Conservation (phyloP, 2,329 filamentous ascomycete genomes). For the Dryadomyces quercivorus region DNA sequence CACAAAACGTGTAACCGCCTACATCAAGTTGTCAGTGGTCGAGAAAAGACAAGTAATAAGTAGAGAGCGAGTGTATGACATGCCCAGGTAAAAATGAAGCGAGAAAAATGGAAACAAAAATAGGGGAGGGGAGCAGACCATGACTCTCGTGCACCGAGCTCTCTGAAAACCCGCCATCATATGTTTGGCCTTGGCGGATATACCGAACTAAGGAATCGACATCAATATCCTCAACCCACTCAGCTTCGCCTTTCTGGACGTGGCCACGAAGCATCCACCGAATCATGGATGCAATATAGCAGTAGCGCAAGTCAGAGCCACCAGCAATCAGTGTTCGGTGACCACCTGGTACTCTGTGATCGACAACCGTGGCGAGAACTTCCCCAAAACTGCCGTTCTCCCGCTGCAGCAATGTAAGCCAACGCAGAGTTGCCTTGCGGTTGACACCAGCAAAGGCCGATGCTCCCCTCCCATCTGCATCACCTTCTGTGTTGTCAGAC, state of each 20-base stretch:
- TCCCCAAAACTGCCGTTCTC: slow-evolving; percentile 87
- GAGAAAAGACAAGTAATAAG: neutral
- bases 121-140: slow-evolving; percentile 43
- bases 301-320: slow-evolving; percentile 75
- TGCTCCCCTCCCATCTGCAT: neutral
- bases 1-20: slow-evolving; percentile 90
- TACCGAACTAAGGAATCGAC: slow-evolving; percentile 57
- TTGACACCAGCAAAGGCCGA: slow-evolving; percentile 50
- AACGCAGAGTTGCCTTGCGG: slow-evolving; percentile 53
- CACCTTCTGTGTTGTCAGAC: slow-evolving; percentile 15
- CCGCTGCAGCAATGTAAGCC: slow-evolving; percentile 68
- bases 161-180: slow-evolving; percentile 77
- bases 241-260: slow-evolving; percentile 31
- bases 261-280: slow-evolving; percentile 69
- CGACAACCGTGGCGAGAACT: slow-evolving; percentile 41
- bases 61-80: neutral
- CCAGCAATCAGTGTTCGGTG: slow-evolving; percentile 48
- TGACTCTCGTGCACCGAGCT: slow-evolving; percentile 72
- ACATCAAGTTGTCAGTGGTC: neutral
- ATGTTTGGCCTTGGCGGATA: slow-evolving; percentile 53
- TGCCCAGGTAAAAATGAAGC: neutral
- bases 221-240: slow-evolving; percentile 59
- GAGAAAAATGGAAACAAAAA: neutral
- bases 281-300: slow-evolving; percentile 71
- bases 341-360: neutral